A percentile compares a stretch with the other conserved stretches of the same genome.
These are phyloP conservation scores for Polyporus arcularius DNA, from an alignment of 768 basidiomycete genomes.

Conservation along the genomic window DNA sequence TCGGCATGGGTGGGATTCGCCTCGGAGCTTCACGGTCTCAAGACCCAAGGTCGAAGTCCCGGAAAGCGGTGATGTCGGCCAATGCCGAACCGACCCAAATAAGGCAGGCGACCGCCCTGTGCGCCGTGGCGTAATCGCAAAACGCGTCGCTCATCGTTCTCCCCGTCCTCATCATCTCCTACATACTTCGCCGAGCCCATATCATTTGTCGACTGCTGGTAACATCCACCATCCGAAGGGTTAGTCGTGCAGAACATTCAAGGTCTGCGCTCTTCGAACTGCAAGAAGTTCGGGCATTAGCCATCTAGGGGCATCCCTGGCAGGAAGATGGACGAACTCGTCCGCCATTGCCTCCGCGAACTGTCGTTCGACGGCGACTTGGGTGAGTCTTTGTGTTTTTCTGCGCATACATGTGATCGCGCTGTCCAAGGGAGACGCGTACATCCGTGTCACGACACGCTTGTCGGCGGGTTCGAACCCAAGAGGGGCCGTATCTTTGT, in stretches of 20 bases:
- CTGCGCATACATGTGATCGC: slow-evolving; percentile 18
- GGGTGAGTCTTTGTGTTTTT: slow-evolving; percentile 53
- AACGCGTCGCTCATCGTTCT: background rate
- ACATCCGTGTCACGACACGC: slow-evolving; percentile 1
- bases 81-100: background rate
- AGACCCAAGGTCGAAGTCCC: no score
- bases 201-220: no score
- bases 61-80: background rate
- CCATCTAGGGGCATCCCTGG: background rate
- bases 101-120: background rate
- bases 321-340: slow-evolving; percentile 73
- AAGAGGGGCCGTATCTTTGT: slow-evolving; percentile 3
- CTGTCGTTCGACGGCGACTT: slow-evolving; percentile 89
- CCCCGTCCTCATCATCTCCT: background rate
- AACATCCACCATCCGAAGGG: no score
- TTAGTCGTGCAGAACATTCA: no score
- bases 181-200: background rate
- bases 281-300: background rate
- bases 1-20: no score
- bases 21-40: background rate
- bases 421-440: background rate
- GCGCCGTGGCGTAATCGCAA: slow-evolving; percentile 9
- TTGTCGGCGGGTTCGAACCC: slow-evolving; percentile 32
- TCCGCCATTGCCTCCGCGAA: slow-evolving; percentile 83
- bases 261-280: background rate